These are phyloP conservation scores for Aspergillus niger DNA, from an alignment of 2,329 filamentous ascomycete species.

Conservation along the genomic window DNA sequence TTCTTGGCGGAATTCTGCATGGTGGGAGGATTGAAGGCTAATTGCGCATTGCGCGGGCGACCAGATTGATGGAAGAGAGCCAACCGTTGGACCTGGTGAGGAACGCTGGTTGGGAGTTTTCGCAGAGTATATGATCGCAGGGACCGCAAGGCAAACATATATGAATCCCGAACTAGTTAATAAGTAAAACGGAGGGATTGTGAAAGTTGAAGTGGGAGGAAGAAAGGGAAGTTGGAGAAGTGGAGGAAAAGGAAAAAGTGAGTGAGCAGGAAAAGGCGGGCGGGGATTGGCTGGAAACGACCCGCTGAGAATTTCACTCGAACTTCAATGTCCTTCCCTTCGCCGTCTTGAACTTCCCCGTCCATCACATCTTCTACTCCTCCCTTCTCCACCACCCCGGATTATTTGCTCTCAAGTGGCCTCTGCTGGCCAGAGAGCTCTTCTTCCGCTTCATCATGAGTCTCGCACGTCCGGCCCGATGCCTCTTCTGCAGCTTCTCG, in stretches of 20 bases:
- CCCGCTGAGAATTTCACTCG: constrained; percentile 31
- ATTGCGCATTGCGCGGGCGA: constrained; percentile 24
- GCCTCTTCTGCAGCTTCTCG: constrained; percentile 53
- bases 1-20: constrained; percentile 34
- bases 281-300: constrained; percentile 25
- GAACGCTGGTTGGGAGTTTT: constrained; percentile 6
- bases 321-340: constrained; percentile 15
- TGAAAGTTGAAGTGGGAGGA: constrained; percentile 3
- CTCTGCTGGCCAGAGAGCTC: constrained; percentile 34
- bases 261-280: constrained; percentile 21
- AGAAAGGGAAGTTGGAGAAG: constrained; percentile 5
- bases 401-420: constrained; percentile 23
- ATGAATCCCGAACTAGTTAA: neutral
- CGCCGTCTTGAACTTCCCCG: constrained; percentile 12
- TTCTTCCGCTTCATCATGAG: constrained; percentile 45
- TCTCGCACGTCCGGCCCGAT: constrained; percentile 51
- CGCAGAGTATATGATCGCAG: constrained; percentile 3
- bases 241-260: constrained; percentile 11
- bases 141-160: constrained; percentile 16
- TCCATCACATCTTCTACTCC: constrained; percentile 7
- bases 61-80: constrained; percentile 12
- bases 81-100: constrained; percentile 10
- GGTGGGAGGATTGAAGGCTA: constrained; percentile 17
- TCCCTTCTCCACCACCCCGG: constrained; percentile 1
- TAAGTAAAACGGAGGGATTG: neutral